Percentiles rank a stretch among this genome's conserved stretches.
Evolutionary conservation across 441 rosid genomes (phyloP).

Genomic region (Arabidopsis lyrata): DNA sequence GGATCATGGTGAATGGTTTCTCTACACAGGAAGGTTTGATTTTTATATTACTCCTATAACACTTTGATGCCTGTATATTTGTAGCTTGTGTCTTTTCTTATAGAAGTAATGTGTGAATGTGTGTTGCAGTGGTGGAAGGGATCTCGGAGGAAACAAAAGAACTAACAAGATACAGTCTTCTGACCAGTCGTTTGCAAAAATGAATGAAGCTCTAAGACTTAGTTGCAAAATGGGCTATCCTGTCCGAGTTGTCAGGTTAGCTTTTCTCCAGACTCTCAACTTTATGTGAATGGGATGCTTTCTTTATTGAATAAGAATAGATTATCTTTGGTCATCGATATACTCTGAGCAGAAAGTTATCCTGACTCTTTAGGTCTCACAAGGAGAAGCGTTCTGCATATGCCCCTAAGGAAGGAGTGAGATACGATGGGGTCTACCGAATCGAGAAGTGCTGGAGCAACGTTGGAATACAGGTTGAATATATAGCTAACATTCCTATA

Average conservation of each 20-base stretch:
- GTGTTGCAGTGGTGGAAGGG: conserved; percentile 76
- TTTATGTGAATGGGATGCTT: background rate
- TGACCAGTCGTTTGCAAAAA: conserved; percentile 68
- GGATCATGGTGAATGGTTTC: conserved; percentile 96
- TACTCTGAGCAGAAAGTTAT: background rate
- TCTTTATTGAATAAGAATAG: background rate
- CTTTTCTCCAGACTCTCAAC: background rate
- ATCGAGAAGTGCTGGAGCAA: conserved; percentile 85
- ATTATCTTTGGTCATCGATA: background rate
- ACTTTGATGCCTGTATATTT: background rate
- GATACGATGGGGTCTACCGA: conserved; percentile 87
- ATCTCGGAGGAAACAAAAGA: conserved; percentile 76
- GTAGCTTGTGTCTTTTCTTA: background rate
- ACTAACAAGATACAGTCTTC: conserved; percentile 78
- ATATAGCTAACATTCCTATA: background rate
- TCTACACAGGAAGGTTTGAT: conserved; percentile 88
- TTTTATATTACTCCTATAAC: background rate
- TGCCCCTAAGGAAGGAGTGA: conserved; percentile 73
- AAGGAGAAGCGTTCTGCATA: conserved; percentile 79
- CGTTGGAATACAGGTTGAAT: conserved; percentile 67
- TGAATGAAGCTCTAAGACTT: conserved; percentile 71
- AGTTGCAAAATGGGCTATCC: conserved; percentile 86
- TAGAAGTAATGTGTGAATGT: conserved; percentile 21
- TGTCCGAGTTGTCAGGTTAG: no score
- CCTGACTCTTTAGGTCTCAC: conserved; percentile 58